Base-by-base conservation (phyloP, 768 basidiomycete species). In the Phylloporus sp. region DNA sequence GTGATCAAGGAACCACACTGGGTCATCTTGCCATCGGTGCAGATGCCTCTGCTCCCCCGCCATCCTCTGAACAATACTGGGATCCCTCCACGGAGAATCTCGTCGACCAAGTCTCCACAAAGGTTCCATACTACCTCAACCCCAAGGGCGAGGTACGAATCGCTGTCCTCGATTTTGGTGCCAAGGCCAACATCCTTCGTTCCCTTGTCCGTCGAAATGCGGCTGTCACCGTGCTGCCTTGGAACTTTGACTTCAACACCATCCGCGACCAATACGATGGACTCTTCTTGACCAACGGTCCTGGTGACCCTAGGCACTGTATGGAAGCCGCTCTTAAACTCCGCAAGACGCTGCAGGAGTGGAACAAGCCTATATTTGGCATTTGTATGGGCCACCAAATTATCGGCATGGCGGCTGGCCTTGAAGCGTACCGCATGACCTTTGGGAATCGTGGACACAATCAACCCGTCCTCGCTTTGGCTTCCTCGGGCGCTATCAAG, bases 391-490 rank as follows among this genome's bases (percentile, higher is more conserved):
- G 95, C 45, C 92, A 98, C 67, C 95, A 98, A 71, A 81, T 99
- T 60, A 89, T 99, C 59, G 97, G 95, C 44, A 89, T 99, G 79
- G 97, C 95, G 24, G 95, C 94, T 22, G 95, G 97, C 20, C 70
- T 97, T 48, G 95, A 97, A 59, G 92, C 95, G 18, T 97, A 98
- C 70, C 81, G 97, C 40, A 99, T 99, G 97, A 93, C 87, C 10
- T 99, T 98, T 66, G 97, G 97, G n/a, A 97, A 99, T 69, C 87
- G 97, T 59, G 97, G 97, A 16, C 97, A 99, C 71, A 99, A 99
- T 68, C 97, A 99, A 69, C 97, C 97, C 27, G 97, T 99, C 12
- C 78, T 99, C 39, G 95, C 97, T 26, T 76, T 98, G 47, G 93
- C 95, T n/a, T 88, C 85, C 24, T 80, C 88, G 10, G 95, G 95